Percentiles rank a stretch among this genome's conserved stretches.
phyloP scores from a whole-genome alignment of 2,329 filamentous ascomycete species.

The Pseudogymnoascus destructans region DNA sequence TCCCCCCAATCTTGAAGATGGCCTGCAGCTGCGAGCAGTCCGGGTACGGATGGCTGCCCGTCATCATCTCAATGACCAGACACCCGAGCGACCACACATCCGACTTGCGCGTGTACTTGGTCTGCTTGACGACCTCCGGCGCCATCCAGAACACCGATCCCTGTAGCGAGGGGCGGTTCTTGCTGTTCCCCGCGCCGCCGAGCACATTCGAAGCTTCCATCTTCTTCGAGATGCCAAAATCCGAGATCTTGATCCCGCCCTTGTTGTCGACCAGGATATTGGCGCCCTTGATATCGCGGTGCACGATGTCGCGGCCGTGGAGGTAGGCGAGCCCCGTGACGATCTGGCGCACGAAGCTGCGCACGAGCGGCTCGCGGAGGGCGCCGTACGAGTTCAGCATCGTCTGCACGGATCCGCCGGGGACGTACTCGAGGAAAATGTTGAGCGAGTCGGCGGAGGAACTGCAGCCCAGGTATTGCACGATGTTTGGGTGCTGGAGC shows the following conservation, averaged over 20 bases:
- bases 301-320: constrained; percentile 89
- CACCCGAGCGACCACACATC: constrained; percentile 98
- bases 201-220: constrained; percentile 84
- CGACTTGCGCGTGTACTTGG: constrained; percentile 92
- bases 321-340: constrained; percentile 84
- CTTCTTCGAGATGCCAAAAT: constrained; percentile 98
- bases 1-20: constrained; percentile 94
- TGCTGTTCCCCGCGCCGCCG: constrained; percentile 51
- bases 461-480: constrained; percentile 93
- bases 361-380: constrained; percentile 80
- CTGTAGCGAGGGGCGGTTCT: constrained; percentile 68
- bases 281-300: constrained; percentile 96
- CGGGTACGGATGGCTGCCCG: constrained; percentile 87
- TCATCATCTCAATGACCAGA: constrained; percentile 98
- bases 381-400: constrained; percentile 99
- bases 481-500: constrained; percentile 90
- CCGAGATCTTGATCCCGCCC: constrained; percentile 96
- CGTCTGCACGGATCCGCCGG: constrained; percentile 90
- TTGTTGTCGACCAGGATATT: constrained; percentile 99
- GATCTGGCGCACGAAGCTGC: constrained; percentile 95
- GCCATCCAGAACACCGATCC: constrained; percentile 99
- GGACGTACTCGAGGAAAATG: constrained; percentile 99
- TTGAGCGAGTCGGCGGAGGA: constrained; percentile 86
- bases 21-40: constrained; percentile 95
- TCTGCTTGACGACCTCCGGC: constrained; percentile 95